Conservation (phyloP, 2,329 filamentous ascomycete genomes). For the Exserohilum turcica region DNA sequence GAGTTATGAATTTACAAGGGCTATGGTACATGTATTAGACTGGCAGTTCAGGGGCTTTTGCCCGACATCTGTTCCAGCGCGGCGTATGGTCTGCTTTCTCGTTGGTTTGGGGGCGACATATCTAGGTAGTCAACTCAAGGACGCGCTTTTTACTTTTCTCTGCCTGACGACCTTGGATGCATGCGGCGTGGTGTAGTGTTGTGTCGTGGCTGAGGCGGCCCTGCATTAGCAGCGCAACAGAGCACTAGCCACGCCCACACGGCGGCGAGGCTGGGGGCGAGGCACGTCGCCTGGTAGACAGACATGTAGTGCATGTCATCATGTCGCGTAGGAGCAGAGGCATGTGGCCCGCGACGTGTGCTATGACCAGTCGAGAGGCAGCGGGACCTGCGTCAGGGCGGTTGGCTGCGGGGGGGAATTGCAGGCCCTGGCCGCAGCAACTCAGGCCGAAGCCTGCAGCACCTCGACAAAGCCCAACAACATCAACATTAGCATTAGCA, state of each 20-base stretch:
- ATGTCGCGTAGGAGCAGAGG: not conserved
- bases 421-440: constrained; percentile 24
- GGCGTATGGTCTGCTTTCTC: constrained; percentile 27
- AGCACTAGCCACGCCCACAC: not conserved
- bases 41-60: constrained; percentile 11
- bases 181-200: not conserved
- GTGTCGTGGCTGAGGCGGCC: not conserved
- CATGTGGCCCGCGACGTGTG: constrained; percentile 1
- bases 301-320: not conserved
- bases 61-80: constrained; percentile 27
- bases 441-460: constrained; percentile 22
- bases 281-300: not conserved
- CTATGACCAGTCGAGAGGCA: constrained; percentile 3
- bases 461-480: constrained; percentile 16
- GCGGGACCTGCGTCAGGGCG: constrained; percentile 23
- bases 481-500: not conserved
- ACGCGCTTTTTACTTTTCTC: not conserved
- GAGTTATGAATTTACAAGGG: constrained; percentile 26
- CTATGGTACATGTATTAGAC: constrained; percentile 16
- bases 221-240: no score
- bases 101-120: constrained; percentile 18
- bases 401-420: constrained; percentile 18
- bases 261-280: not conserved
- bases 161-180: not conserved
- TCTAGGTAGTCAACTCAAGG: not conserved